Percentiles rank a stretch among this genome's conserved stretches.
phyloP scores from a whole-genome alignment of 169 alveolate species.

The Neospora caninum region DNA sequence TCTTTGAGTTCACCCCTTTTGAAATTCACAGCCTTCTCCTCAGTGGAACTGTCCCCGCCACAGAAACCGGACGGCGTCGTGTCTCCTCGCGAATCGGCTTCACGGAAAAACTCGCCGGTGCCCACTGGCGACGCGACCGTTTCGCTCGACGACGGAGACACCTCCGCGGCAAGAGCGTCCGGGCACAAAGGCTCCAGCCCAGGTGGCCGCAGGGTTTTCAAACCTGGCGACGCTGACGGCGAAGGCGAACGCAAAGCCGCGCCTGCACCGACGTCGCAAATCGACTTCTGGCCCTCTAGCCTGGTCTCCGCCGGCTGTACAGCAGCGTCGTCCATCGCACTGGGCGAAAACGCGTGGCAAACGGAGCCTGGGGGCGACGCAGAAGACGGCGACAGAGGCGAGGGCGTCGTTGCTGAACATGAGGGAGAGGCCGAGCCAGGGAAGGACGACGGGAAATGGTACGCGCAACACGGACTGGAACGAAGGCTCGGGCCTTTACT shows the following conservation, averaged over 20 bases:
- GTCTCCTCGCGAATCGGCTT: neutral
- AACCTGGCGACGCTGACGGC: neutral
- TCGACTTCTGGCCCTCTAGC: too few species aligned
- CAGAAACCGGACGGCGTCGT: neutral
- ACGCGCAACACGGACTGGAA: conserved; percentile 14
- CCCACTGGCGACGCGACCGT: neutral
- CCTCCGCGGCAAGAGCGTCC: neutral
- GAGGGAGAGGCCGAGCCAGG: neutral
- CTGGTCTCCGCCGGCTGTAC: neutral
- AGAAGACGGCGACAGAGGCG: neutral
- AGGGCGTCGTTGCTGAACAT: neutral
- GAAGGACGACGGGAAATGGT: conserved; percentile 6
- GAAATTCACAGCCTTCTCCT: neutral
- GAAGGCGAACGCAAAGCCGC: neutral
- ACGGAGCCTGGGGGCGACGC: neutral
- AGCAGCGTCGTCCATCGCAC: neutral
- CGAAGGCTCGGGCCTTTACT: conserved; percentile 36
- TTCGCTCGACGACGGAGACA: neutral
- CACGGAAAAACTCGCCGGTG: neutral
- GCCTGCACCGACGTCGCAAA: neutral
- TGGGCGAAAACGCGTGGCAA: neutral
- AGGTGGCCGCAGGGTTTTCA: neutral
- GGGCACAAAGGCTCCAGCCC: conserved; percentile 22
- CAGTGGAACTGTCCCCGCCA: neutral
- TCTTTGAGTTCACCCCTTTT: neutral